Evolutionary conservation across 2,329 filamentous ascomycete genomes (phyloP), one percentile per base, ranked within the genome.

Genomic region (Stachybotrys echinatus): DNA sequence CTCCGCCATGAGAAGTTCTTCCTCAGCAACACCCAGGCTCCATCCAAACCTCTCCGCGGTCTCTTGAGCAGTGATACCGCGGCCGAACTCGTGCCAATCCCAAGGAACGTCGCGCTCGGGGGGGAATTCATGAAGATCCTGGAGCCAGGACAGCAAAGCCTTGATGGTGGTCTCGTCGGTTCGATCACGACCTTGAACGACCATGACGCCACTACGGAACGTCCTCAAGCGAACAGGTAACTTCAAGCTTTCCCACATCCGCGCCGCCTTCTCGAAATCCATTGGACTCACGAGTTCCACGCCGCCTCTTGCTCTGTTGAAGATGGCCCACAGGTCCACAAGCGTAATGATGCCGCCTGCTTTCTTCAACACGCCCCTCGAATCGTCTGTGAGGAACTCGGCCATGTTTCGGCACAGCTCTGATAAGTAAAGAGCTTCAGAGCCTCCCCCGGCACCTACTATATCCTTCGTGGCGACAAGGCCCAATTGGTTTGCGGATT

Each of bases 1-100:
- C 67, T 99, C 94, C 0, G 92, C 92, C 92, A 99, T 96, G 65
- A 96, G 89, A 12, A 99, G 76, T 70, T 99, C 94, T 66, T 97
- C 94, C 52, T 87, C 88, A 1, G 94, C 94, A 20, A 99, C 92
- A 8, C 94, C 94, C 7, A 99, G 87, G 65, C 94, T 97, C 94
- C 94, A 99, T 6, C 92, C 89, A 68, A 99, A 99, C 46, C 83
- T 77, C 66, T 95, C 89, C 0, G 94, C 94, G 0, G 84, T 83
- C 62, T 97, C 92, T 63, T 94, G 89, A 2, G 91, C 90, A 14
- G 91, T 96, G 23, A 97, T 85, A 10, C 94, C 91, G 50, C 85
- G 80, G 0, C 94, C 92, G 65, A 90, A 96, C 39, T 74, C 61
- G 44, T 75, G 76, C 87, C 86, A 89, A 60, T 95, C 85, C 88